Evolutionary conservation across 1,139 yeast genomes (phyloP).

Genomic region (Sugiyamaella japonica): DNA sequence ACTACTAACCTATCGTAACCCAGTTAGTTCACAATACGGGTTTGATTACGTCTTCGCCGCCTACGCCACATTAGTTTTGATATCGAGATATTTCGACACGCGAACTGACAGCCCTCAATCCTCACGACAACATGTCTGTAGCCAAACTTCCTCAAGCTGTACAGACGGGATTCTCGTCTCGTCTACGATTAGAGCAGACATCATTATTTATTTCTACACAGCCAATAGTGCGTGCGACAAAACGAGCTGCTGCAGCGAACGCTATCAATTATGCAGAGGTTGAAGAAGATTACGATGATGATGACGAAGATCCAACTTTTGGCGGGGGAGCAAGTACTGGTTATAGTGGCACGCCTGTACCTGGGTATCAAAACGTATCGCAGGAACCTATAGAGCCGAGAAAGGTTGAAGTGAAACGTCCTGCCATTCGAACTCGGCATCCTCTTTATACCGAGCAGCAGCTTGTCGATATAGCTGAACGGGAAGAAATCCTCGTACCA

Average conservation of each 20-base stretch:
- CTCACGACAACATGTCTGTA: conserved; percentile 16
- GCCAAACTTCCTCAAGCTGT: conserved; percentile 65
- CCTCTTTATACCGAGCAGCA: conserved; percentile 40
- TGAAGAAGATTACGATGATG: conserved; percentile 73
- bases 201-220: conserved; percentile 68
- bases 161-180: conserved; percentile 65
- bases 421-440: conserved; percentile 37
- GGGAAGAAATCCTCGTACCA: conserved; percentile 62
- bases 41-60: neutral
- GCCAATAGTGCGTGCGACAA: conserved; percentile 74
- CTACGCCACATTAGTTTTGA: neutral
- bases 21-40: too few species aligned
- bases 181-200: conserved; percentile 64
- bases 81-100: neutral
- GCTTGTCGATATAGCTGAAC: conserved; percentile 40
- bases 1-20: too few species aligned
- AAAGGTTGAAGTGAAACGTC: conserved; percentile 33
- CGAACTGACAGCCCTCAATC: neutral
- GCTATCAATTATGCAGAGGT: conserved; percentile 82
- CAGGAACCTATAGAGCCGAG: conserved; percentile 17
- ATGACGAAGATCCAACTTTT: conserved; percentile 43
- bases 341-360: conserved; percentile 13
- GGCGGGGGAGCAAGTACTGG: conserved; percentile 21
- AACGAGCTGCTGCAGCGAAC: conserved; percentile 59
- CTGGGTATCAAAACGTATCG: neutral